Conservation (phyloP, 495 filamentous ascomycete genomes). For the Penicillium canariense region DNA sequence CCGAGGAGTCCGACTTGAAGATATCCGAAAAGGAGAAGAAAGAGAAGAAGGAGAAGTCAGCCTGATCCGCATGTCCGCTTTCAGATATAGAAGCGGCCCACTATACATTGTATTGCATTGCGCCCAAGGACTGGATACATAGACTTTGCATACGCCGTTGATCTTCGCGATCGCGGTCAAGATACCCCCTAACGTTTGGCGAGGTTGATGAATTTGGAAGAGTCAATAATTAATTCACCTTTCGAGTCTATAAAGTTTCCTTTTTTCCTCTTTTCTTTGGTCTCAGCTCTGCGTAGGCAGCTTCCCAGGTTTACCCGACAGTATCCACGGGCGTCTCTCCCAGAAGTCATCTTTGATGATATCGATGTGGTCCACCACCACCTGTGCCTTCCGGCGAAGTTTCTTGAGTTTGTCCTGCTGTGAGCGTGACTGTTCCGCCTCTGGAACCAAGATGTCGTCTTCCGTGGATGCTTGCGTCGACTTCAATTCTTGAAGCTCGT, state of each 20-base stretch:
- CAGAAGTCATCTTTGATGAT: slow-evolving; percentile 95
- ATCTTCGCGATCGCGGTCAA: slow-evolving; percentile 30
- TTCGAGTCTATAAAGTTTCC: not conserved
- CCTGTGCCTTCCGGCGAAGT: slow-evolving; percentile 66
- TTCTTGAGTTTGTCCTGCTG: slow-evolving; percentile 79
- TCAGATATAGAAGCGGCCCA: slow-evolving; percentile 1
- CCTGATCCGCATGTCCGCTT: slow-evolving; percentile 8
- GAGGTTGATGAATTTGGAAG: slow-evolving; percentile 1
- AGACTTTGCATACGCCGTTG: slow-evolving; percentile 20
- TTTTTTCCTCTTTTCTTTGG: slow-evolving; percentile 14
- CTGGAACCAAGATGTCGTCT: slow-evolving; percentile 9
- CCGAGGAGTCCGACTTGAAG: slow-evolving; percentile 13
- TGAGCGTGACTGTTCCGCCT: slow-evolving; percentile 59
- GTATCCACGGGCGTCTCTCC: slow-evolving; percentile 79
- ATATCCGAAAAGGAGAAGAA: slow-evolving; percentile 36
- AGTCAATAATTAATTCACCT: not conserved
- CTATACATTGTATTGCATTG: slow-evolving; percentile 2
- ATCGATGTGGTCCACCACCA: slow-evolving; percentile 82
- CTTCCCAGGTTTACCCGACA: slow-evolving; percentile 71
- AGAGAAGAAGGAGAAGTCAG: slow-evolving; percentile 32
- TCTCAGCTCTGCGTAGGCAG: slow-evolving; percentile 50
- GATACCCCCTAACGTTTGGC: slow-evolving; percentile 37
- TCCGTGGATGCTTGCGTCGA: slow-evolving; percentile 10
- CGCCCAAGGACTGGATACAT: slow-evolving; percentile 13
- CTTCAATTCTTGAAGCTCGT: slow-evolving; percentile 40